Conservation (phyloP, 495 filamentous ascomycete species). For the Neurospora cerealis region DNA sequence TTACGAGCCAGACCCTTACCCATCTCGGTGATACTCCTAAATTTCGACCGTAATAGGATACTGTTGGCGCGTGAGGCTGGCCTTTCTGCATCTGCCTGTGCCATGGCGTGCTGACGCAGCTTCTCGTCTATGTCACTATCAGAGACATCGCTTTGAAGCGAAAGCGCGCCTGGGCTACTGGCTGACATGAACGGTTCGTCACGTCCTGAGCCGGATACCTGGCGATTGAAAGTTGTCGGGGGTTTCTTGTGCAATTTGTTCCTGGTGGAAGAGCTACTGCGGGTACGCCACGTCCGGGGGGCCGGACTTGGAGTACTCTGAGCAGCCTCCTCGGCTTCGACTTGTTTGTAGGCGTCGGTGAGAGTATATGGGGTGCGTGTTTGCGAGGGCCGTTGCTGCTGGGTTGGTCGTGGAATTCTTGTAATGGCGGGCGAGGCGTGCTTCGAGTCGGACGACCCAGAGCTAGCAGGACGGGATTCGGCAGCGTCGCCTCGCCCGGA, state of each 20-base stretch:
- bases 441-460: constrained; percentile 10
- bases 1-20: constrained; percentile 24
- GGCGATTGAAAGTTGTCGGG: not conserved
- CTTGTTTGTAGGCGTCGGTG: constrained; percentile 32
- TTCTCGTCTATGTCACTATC: constrained; percentile 23
- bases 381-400: constrained; percentile 14
- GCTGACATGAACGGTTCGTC: constrained; percentile 9
- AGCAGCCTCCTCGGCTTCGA: constrained; percentile 31
- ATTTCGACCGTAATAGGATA: constrained; percentile 20
- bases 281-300: constrained; percentile 26
- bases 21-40: constrained; percentile 24
- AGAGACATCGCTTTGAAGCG: constrained; percentile 14
- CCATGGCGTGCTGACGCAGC: constrained; percentile 12
- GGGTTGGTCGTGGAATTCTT: constrained; percentile 29
- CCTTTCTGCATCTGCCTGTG: constrained; percentile 9
- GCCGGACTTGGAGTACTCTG: constrained; percentile 40
- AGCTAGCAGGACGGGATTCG: constrained; percentile 2
- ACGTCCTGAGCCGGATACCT: not conserved
- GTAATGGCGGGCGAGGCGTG: constrained; percentile 22
- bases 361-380: constrained; percentile 28
- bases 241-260: constrained; percentile 1
- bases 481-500: not conserved
- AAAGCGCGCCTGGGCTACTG: constrained; percentile 3
- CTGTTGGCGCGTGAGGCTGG: constrained; percentile 17
- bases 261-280: constrained; percentile 17